A percentile compares a stretch with the other conserved stretches of the same genome.
phyloP scores from a whole-genome alignment of 2,329 filamentous ascomycete genomes.

The Fusarium sp. region DNA sequence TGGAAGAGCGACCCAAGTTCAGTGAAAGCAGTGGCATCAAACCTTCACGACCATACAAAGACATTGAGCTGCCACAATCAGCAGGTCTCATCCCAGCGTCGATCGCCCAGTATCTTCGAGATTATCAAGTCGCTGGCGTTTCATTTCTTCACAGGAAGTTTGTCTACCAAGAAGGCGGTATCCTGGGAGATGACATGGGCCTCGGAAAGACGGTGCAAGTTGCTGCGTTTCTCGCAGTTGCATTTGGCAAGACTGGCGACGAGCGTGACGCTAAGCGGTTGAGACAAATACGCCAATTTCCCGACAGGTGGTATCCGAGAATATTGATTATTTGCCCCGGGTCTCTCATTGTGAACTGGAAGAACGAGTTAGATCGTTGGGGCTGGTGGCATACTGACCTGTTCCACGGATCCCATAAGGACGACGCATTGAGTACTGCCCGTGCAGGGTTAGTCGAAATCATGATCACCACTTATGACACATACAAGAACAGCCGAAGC shows the following conservation, averaged over 20 bases:
- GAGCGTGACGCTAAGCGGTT: conserved; percentile 86
- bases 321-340: conserved; percentile 90
- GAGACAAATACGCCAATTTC: conserved; percentile 78
- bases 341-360: conserved; percentile 90
- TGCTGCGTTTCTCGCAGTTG: conserved; percentile 87
- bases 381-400: conserved; percentile 93
- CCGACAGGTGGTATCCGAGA: conserved; percentile 75
- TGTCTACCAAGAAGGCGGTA: conserved; percentile 88
- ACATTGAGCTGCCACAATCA: conserved; percentile 79
- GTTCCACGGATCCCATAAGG: conserved; percentile 77
- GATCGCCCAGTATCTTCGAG: conserved; percentile 89
- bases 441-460: conserved; percentile 82
- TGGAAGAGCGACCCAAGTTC: conserved; percentile 78
- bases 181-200: conserved; percentile 97
- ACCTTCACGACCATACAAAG: conserved; percentile 75
- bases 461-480: conserved; percentile 93
- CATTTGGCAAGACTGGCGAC: conserved; percentile 94
- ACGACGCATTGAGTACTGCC: conserved; percentile 76
- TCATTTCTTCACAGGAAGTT: conserved; percentile 88
- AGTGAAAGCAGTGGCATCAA: conserved; percentile 62
- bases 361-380: conserved; percentile 85
- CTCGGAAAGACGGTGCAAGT: conserved; percentile 97
- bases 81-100: conserved; percentile 85
- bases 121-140: conserved; percentile 89
- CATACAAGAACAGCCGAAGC: conserved; percentile 81